Conservation (phyloP, 176 grass and related monocot genomes). For the Echinochloa phyllopogon region DNA sequence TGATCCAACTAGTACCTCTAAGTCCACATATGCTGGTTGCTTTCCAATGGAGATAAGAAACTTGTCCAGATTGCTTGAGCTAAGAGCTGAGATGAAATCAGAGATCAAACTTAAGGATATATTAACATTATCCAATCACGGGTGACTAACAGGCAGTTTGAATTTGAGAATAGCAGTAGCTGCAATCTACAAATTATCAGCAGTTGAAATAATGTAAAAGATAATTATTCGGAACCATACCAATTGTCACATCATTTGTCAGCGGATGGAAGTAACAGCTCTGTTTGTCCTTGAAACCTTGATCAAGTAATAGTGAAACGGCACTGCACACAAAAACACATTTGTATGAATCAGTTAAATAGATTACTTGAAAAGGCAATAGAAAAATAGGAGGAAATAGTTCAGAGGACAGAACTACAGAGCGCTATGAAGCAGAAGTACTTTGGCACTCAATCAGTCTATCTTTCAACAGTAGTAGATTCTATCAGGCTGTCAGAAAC, state of each 20-base stretch:
- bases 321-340: slow-evolving; percentile 55
- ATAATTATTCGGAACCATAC: slow-evolving; percentile 53
- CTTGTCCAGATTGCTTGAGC: slow-evolving; percentile 82
- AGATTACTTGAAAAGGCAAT: slow-evolving; percentile 22
- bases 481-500: slow-evolving; percentile 2
- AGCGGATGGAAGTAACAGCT: slow-evolving; percentile 94
- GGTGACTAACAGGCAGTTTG: slow-evolving; percentile 6
- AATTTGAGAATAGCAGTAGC: neutral
- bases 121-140: slow-evolving; percentile 20
- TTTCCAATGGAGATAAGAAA: slow-evolving; percentile 87
- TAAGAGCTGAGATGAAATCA: slow-evolving; percentile 63
- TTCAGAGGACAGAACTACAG: neutral
- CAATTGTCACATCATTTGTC: slow-evolving; percentile 93
- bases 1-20: slow-evolving; percentile 70
- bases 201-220: slow-evolving; percentile 3
- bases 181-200: slow-evolving; percentile 14
- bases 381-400: slow-evolving; percentile 21
- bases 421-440: slow-evolving; percentile 12
- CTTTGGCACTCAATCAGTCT: slow-evolving; percentile 17
- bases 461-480: slow-evolving; percentile 7
- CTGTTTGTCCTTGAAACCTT: slow-evolving; percentile 73
- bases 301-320: slow-evolving; percentile 89
- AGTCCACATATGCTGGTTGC: slow-evolving; percentile 82
- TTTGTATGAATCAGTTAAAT: slow-evolving; percentile 30
- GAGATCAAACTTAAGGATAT: slow-evolving; percentile 11